Evolutionary conservation across 176 grass and related monocot species (phyloP), one percentile per base, ranked within the genome.

Genomic region (Zoysia pacifica): DNA sequence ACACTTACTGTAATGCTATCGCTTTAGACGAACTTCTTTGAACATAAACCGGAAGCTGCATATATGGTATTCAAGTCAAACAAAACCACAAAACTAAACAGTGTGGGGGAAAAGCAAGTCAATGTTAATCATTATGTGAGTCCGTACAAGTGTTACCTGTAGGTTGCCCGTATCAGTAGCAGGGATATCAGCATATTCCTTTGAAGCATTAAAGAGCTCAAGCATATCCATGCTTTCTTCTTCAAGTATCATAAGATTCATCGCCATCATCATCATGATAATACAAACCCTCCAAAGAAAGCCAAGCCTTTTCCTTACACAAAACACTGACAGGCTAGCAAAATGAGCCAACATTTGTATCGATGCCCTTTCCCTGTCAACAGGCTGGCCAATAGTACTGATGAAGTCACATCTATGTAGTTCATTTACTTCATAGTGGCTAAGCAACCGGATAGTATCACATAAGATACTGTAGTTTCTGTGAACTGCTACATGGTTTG

Each of bases 221-320:
- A 87, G 84, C 51, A 44, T 44, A 76, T 51, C 67, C 36, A 73
- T 35, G 67, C 6, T 67, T 74, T 9, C 15, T 28, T 75, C 76
- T 86, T 91, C 76, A 78, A 56, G 49, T 86, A 88, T n/a, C 46
- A 86, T 14, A 82, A 94, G 80, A 84, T 86, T 91, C 65, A 83
- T 72, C 53, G 82, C 19, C n/a, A 62, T 79, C 58, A 89, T 91
- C 67, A 94, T 89, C 86, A 94, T 86, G 48, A 89, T 47, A 88
- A 89, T 86, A 64, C 91, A 91, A 15, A 83, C 63, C 44, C 79
- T 91, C 86, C 72, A 91, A 14, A 94, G 19, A 75, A 91, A 84
- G 36, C 58, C 80, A 89, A 91, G 49, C 38, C 75, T 84, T 52
- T 62, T 75, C n/a, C 76, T 74, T n/a, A 86, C 74, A 91, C 86